Base-by-base conservation (phyloP, 495 filamentous ascomycete species). In the Daldinia bambusicola region DNA sequence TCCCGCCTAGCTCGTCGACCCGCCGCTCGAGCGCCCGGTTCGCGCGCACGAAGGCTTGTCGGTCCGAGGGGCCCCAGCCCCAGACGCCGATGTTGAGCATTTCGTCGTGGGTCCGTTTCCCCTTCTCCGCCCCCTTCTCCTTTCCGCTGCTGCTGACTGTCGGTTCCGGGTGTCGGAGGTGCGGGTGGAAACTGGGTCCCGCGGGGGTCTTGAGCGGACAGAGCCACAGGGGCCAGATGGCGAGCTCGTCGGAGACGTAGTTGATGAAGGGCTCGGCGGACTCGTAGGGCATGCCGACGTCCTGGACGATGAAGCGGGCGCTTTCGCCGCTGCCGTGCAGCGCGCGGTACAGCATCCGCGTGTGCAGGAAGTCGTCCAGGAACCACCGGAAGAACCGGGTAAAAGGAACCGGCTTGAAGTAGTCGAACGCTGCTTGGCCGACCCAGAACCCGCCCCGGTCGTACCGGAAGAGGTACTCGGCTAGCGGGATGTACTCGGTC, bases 11-110 rank as follows among this genome's bases (percentile, higher is more conserved):
- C 61, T 86, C 86, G 12, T 79, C 81, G 8, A 94, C 82, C 60
- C 88, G 88, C 0, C 75, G 69, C 77, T 95, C 92, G 7, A 95
- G 77, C 14, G 83, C 83, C 4, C 88, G 83, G 78, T 94, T 93
- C 61, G 84, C 84, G 0, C 70, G 64, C 6, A 92, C 76, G 69
- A 86, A 86, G 32, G 79, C 74, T 6, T 61, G 69, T 13, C 75
- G 77, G 34, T 81, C 61, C 6, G 69, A 51, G 0, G 84, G 84
- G 13, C 84, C 84, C 76, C 79, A 83, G 6, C 86, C 86, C 85
- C 86, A 88, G 1, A 88, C 79, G 16, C 86, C 86, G 13, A 88
- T 77, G 67, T 88, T 88, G 38, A 88, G 77, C 83, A 86, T 85
- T 74, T 81, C 56, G 31, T 16, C 56, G 38, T 31, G 4, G 10